Evolutionary conservation across 139 green algal species (phyloP), one percentile per base, ranked within the genome.

Genomic region (Auxenochlorella pyrenoidosa): DNA sequence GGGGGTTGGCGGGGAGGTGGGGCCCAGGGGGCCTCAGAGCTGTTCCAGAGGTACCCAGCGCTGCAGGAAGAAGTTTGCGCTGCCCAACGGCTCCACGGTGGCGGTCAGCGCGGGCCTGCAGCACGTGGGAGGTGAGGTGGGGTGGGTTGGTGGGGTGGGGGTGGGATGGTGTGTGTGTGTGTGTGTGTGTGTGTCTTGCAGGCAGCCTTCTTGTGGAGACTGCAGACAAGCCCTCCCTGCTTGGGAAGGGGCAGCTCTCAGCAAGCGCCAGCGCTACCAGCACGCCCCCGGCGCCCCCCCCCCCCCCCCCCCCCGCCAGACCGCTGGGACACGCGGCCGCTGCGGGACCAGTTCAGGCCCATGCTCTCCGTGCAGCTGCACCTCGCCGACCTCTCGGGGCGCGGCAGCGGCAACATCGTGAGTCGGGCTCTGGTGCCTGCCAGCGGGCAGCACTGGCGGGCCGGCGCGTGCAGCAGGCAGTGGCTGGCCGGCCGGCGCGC

Each of bases 21-120:
- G 15, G 66, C 18, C 5, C 3, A 4, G 66, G 66, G 15, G 10
- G 47, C 47, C 47, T n/a, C n/a, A n/a, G n/a, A n/a, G n/a, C n/a
- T n/a, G n/a, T n/a, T 10, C 6, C 47, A 75, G 66, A 75, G 13
- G 30, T 38, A 22, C 66, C 12, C 60, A 26, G 60, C 60, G 22
- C 76, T 82, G 76, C 76, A 82, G 76, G 30, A 82, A 82, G 47
- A 82, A 82, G 76, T 82, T 82, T 47, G 30, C 12, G 44, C 76
- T 82, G 44, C 76, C 76, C 43, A 82, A 82, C 47, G 76, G 76
- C 76, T 66, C 76, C 30, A 47, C 41, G 1, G 43, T 82, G 76
- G 44, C 76, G 4, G 76, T 82, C 76, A 68, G 44, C 44, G 76
- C 76, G 13, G 76, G 76, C 44, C 47, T 82, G 76, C 76, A 82